Conservation (phyloP, 306 rosid genomes). For the Cajanus cajan region DNA sequence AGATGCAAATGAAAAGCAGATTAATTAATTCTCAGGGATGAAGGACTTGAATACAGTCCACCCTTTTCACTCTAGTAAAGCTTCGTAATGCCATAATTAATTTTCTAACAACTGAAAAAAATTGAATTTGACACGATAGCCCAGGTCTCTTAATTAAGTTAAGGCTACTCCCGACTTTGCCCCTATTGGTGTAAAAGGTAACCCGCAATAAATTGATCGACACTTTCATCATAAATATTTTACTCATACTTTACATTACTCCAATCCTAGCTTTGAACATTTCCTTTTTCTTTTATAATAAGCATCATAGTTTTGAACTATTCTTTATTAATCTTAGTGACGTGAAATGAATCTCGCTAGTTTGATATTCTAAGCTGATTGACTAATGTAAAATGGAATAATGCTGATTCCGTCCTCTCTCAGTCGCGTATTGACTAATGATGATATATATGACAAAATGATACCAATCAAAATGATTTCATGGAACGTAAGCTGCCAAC, state of each 20-base stretch:
- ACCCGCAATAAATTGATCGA: not conserved
- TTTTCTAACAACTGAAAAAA: not conserved
- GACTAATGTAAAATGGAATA: not conserved
- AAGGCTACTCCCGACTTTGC: too few relatives aligned
- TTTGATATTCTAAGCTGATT: not conserved
- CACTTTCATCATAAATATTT: not conserved
- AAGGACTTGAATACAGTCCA: not conserved
- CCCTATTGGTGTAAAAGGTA: too few relatives aligned
- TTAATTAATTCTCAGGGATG: not conserved
- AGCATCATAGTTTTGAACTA: not conserved
- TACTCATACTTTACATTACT: not conserved
- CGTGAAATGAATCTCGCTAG: not conserved
- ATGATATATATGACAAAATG: not conserved
- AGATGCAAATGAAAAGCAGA: not conserved
- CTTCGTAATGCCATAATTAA: too few relatives aligned
- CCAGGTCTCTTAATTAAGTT: too few relatives aligned
- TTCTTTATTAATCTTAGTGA: not conserved
- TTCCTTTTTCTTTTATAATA: not conserved
- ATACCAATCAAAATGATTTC: not conserved
- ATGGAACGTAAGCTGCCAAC: conserved; percentile 46
- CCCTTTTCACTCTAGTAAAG: too few relatives aligned
- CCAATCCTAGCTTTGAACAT: not conserved
- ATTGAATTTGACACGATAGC: too few relatives aligned
- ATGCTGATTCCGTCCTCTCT: conserved; percentile 6
- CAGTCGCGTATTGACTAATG: not conserved